Base-by-base conservation (phyloP, 345 rosid genomes). In the Aurinia saxatilis region DNA sequence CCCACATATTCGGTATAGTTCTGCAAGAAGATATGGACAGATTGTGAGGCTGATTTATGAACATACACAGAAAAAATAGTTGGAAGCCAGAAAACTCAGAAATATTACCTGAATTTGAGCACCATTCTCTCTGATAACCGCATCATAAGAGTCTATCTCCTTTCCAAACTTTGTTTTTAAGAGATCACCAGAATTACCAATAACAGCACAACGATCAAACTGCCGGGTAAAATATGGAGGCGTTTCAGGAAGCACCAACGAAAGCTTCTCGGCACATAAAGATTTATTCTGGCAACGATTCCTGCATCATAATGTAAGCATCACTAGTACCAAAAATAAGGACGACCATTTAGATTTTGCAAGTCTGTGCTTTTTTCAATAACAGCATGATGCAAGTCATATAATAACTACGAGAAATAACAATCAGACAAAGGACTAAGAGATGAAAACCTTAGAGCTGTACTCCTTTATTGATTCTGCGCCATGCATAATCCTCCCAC, bases 401-500 rank as follows among this genome's bases (percentile, higher is more conserved):
- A 21, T 10, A 36, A 3, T 3, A 61, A 34, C 30, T 38, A 21
- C 2, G 4, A 21, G 2, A 21, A 21, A 21, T 21, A 21, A 21
- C 2, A 21, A 21, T 21, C 25, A 21, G 25, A 21, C 25, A 21
- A 21, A 21, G 25, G 25, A 21, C 25, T 21, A 21, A 21, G 25
- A 21, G 25, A 21, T 21, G 25, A 21, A 63, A 54, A 19, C 76
- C 99, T 72, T 75, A 95, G 95, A 95, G 89, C 21, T 63, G 85
- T 44, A 80, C 72, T 77, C 96, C 97, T 73, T 88, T 90, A 70
- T 95, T 95, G 75, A 95, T 88, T 76, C 95, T 79, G 37, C 73
- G 96, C 99, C 99, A 95, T 0, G 97, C 97, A 63, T 88, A 90
- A 34, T 90, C 97, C 76, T 90, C 86, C 99, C 97, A 95, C 50